Percentiles rank a stretch among this genome's conserved stretches.
Evolutionary conservation across 345 rosid genomes (phyloP).

Genomic region (Psidium friedrichsthalianum): DNA sequence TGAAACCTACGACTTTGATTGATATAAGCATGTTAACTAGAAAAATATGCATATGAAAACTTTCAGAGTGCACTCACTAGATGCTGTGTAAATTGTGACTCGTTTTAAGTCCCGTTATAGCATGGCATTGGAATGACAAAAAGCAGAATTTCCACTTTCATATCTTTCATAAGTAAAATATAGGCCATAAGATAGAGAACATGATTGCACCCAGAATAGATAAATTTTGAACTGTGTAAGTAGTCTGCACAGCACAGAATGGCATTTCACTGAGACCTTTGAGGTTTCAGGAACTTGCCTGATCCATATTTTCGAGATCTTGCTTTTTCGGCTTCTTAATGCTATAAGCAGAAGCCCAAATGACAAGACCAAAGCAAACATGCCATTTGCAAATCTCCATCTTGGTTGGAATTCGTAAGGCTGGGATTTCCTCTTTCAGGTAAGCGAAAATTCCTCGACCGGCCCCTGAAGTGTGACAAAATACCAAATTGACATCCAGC

Average conservation of each 20-base stretch:
- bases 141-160: background rate
- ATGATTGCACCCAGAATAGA: background rate
- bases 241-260: background rate
- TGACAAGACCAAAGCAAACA: conserved; percentile 77
- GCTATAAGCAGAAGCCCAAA: conserved; percentile 71
- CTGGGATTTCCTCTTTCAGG: conserved; percentile 68
- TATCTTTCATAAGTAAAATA: background rate
- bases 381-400: conserved; percentile 92
- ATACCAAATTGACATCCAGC: background rate
- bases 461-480: conserved; percentile 40
- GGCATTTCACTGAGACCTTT: background rate
- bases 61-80: background rate
- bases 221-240: background rate
- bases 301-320: conserved; percentile 84
- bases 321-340: conserved; percentile 66
- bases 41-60: background rate
- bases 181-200: background rate
- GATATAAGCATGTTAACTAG: background rate
- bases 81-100: background rate
- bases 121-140: background rate
- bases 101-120: background rate
- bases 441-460: conserved; percentile 72
- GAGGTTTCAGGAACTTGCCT: conserved; percentile 24
- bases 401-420: conserved; percentile 46
- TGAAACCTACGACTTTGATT: background rate